These are phyloP conservation scores for Phlyctochytrium bullatum DNA, from an alignment of 192 early-diverging fungal genomes.

Conservation along the genomic window DNA sequence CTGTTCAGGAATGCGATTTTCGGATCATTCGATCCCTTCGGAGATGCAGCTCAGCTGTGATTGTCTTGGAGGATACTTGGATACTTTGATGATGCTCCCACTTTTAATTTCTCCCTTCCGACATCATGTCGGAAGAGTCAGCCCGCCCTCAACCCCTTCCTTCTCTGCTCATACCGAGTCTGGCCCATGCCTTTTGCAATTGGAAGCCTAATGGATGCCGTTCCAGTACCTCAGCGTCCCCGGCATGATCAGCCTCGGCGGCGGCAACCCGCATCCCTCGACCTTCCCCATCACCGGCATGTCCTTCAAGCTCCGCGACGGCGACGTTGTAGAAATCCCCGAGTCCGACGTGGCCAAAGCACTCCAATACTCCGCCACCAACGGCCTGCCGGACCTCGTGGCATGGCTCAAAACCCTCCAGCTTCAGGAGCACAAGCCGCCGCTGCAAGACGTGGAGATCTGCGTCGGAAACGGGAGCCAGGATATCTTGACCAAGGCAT, in stretches of 20 bases:
- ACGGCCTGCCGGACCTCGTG: constrained; percentile 47
- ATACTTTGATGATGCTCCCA: background rate
- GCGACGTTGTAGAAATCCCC: constrained; percentile 35
- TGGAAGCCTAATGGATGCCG: background rate
- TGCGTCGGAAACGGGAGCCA: constrained; percentile 55
- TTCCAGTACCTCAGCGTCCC: constrained; percentile 23
- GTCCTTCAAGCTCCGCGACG: constrained; percentile 39
- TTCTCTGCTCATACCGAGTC: no score
- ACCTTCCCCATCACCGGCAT: constrained; percentile 52
- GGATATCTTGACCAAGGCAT: constrained; percentile 55
- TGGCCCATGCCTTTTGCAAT: background rate
- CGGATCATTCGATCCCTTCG: background rate
- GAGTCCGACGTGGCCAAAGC: constrained; percentile 34
- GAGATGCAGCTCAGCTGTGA: background rate
- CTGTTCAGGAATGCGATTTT: background rate
- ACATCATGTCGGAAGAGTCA: no score
- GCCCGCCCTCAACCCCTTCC: no score
- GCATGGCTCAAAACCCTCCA: constrained; percentile 48
- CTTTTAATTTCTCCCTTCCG: no score
- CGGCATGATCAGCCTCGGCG: constrained; percentile 39
- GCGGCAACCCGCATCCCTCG: constrained; percentile 47
- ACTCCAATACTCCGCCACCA: constrained; percentile 52
- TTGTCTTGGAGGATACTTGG: background rate
- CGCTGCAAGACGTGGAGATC: constrained; percentile 40
- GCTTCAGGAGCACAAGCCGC: constrained; percentile 40